phyloP scores from a whole-genome alignment of 352 stramenopile genomes.

The Phytopythium aichiense region DNA sequence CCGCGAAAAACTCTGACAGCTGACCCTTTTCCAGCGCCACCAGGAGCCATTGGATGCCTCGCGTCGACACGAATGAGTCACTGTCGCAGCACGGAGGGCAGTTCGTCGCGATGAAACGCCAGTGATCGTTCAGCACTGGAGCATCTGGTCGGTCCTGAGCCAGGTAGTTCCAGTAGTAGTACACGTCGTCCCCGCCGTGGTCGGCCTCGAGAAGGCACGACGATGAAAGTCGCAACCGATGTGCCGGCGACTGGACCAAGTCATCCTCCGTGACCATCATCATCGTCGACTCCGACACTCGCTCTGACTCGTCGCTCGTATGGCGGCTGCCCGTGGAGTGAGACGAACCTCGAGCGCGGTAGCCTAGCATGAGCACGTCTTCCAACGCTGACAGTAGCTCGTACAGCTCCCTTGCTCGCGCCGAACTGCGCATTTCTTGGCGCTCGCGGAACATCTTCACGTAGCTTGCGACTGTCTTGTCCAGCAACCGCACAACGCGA shows the following conservation, averaged over 20 bases:
- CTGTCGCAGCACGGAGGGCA: conserved; percentile 48
- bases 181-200: conserved; percentile 16
- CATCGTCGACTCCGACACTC: neutral
- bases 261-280: conserved; percentile 6
- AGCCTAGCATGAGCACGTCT: conserved; percentile 67
- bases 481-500: conserved; percentile 46
- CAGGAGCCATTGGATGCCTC: conserved; percentile 72
- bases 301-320: neutral
- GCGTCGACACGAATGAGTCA: conserved; percentile 63
- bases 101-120: conserved; percentile 48
- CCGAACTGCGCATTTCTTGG: conserved; percentile 61
- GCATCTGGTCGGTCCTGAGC: conserved; percentile 45
- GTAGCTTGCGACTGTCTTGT: conserved; percentile 56
- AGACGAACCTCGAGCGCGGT: conserved; percentile 20
- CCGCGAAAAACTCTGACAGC: conserved; percentile 51
- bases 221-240: neutral
- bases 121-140: conserved; percentile 48
- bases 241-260: neutral
- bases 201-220: conserved; percentile 13
- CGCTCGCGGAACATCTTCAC: conserved; percentile 54
- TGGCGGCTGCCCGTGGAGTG: neutral
- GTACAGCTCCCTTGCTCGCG: conserved; percentile 59
- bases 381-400: conserved; percentile 67
- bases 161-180: conserved; percentile 74
- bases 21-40: conserved; percentile 52